Evolutionary conservation across 108 stramenopile species (phyloP).

Genomic region (Thalassiosira profunda): DNA sequence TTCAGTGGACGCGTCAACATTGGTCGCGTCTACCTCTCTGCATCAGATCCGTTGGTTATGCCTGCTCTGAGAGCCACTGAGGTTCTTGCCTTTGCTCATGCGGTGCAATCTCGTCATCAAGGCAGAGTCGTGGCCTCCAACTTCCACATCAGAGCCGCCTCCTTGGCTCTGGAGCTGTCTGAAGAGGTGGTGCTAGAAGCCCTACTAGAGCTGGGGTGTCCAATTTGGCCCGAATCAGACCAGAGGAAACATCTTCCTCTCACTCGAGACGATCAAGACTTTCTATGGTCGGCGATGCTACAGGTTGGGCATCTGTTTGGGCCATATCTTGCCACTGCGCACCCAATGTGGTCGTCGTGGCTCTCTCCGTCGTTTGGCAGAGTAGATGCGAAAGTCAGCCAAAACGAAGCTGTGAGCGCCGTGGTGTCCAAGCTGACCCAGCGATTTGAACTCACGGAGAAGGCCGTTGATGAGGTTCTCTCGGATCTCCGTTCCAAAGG

Average conservation of each 20-base stretch:
- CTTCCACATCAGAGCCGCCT: slow-evolving; percentile 70
- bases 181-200: slow-evolving; percentile 32
- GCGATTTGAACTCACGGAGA: slow-evolving; percentile 62
- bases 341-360: slow-evolving; percentile 72
- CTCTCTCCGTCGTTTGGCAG: slow-evolving; percentile 20
- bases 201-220: slow-evolving; percentile 53
- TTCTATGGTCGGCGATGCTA: slow-evolving; percentile 61
- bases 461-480: slow-evolving; percentile 41
- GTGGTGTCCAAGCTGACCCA: slow-evolving; percentile 36
- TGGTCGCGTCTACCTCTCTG: slow-evolving; percentile 79
- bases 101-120: slow-evolving; percentile 68
- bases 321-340: slow-evolving; percentile 50
- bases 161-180: slow-evolving; percentile 50
- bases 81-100: slow-evolving; percentile 34
- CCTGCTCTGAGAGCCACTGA: not conserved
- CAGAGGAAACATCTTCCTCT: not conserved
- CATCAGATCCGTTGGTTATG: slow-evolving; percentile 57
- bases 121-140: slow-evolving; percentile 52
- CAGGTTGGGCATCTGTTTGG: slow-evolving; percentile 73
- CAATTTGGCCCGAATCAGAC: slow-evolving; percentile 33
- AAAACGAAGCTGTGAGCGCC: not conserved
- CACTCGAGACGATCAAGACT: slow-evolving; percentile 31
- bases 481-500: slow-evolving; percentile 52
- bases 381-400: not conserved
- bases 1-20: slow-evolving; percentile 57